Evolutionary conservation across 2,329 filamentous ascomycete genomes (phyloP), one percentile per base, ranked within the genome.

Genomic region (Leptographium radiaticola): DNA sequence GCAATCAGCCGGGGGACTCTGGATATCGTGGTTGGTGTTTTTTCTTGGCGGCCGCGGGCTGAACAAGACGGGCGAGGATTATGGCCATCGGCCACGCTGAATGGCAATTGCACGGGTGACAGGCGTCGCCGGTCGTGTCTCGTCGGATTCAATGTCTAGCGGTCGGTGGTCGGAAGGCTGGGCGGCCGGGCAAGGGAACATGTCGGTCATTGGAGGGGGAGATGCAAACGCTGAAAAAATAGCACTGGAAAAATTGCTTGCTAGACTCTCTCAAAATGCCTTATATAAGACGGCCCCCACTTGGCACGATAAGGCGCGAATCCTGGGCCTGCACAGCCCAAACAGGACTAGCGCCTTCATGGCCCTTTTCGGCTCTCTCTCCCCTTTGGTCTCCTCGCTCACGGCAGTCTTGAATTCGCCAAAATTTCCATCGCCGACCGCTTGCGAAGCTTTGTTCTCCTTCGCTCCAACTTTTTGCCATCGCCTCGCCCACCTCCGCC

Each of bases 331-430:
- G 57, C 43, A 18, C 39, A 13, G 1, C 52, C 52, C 11, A 6
- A 54, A 49, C 15, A 16, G 50, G 54, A 15, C 46, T 59, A 57
- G 57, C 38, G 30, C n/a, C n/a, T 53, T 52, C 33, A 36, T 54
- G 54, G 47, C 53, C 31, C 49, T 46, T 33, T 55, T 44, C 49
- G 39, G 34, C 48, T 48, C 25, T 49, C 44, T 42, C 39, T 45
- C 43, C 49, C 56, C 53, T 56, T 53, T 45, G 49, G 52, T 57
- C 54, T 43, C 49, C 53, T 51, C 48, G 53, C 46, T 54, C 53
- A 33, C 54, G 18, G 20, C 38, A 25, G 45, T 48, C 47, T 55
- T 36, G 51, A 50, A 55, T 52, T 56, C 57, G 55, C 57, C 57
- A 54, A 57, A 57, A 55, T 49, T 54, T 58, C 51, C 50, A n/a